Percentiles rank a stretch among this genome's conserved stretches.
phyloP scores from a whole-genome alignment of 1,284 basidiomycete genomes.

The Rhodotorula sp. region DNA sequence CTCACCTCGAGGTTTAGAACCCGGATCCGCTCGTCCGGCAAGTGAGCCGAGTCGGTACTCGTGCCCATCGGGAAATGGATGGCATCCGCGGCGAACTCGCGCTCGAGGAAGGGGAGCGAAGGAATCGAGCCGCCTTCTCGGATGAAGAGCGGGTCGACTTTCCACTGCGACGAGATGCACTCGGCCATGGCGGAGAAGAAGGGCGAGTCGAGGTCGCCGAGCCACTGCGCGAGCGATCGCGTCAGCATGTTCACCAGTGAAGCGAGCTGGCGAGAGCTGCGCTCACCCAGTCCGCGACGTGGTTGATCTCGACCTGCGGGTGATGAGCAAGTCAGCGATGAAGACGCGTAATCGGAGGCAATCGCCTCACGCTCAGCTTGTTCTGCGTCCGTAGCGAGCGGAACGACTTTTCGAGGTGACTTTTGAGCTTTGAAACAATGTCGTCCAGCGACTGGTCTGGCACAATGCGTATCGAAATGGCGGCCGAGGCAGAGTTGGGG shows the following conservation, averaged over 20 bases:
- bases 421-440: conserved; percentile 64
- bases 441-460: conserved; percentile 82
- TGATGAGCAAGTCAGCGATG: background rate
- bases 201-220: conserved; percentile 78
- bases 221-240: conserved; percentile 57
- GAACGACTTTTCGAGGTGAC: conserved; percentile 66
- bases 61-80: conserved; percentile 87
- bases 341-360: background rate
- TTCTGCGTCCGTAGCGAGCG: conserved; percentile 66
- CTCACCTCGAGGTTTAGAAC: conserved; percentile 51
- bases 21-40: conserved; percentile 53
- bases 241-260: background rate
- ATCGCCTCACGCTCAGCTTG: conserved; percentile 59
- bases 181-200: conserved; percentile 46
- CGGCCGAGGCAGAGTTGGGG: conserved; percentile 72
- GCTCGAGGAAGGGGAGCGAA: conserved; percentile 78
- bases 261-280: background rate
- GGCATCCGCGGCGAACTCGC: conserved; percentile 70
- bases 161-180: conserved; percentile 33
- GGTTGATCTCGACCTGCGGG: conserved; percentile 72
- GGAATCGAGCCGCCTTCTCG: conserved; percentile 73
- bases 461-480: conserved; percentile 73
- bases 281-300: conserved; percentile 71
- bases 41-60: conserved; percentile 48
- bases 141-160: conserved; percentile 73